Conservation (phyloP, 345 rosid species). For the Adansonia digitata region DNA sequence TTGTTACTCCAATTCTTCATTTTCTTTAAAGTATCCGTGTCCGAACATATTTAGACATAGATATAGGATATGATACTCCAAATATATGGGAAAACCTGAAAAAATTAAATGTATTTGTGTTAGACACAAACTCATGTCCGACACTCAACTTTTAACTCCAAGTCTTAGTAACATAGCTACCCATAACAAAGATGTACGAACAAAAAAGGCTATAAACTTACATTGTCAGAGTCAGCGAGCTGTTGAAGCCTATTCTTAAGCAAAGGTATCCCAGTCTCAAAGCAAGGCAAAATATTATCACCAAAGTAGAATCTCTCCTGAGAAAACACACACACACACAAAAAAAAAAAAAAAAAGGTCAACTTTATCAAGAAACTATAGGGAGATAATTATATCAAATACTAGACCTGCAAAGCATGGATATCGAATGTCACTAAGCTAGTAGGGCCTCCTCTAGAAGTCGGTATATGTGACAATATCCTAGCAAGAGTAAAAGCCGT, state of each 20-base stretch:
- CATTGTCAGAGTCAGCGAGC: conserved; percentile 92
- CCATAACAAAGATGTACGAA: background rate
- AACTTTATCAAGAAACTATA: background rate
- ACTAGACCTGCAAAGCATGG: conserved; percentile 86
- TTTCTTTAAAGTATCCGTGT: too few relatives aligned
- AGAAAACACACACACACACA: conserved; percentile 5
- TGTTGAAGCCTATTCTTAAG: conserved; percentile 72
- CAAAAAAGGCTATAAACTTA: conserved; percentile 24
- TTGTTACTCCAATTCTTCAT: too few relatives aligned
- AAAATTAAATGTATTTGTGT: too few relatives aligned
- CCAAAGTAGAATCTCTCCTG: conserved; percentile 98
- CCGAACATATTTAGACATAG: too few relatives aligned
- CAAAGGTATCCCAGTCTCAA: conserved; percentile 95
- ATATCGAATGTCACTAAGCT: conserved; percentile 95
- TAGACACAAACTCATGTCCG: too few relatives aligned
- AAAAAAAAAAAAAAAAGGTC: conserved; percentile 1
- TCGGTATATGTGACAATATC: conserved; percentile 78
- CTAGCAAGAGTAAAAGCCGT: conserved; percentile 98
- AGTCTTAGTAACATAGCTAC: too few relatives aligned
- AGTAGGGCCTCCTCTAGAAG: conserved; percentile 91
- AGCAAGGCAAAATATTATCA: conserved; percentile 85
- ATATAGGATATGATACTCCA: too few relatives aligned
- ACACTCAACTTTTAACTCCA: too few relatives aligned
- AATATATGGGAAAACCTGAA: too few relatives aligned
- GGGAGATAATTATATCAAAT: background rate